phyloP scores from a whole-genome alignment of 306 rosid genomes.

The Psophocarpus tetragonolobus region DNA sequence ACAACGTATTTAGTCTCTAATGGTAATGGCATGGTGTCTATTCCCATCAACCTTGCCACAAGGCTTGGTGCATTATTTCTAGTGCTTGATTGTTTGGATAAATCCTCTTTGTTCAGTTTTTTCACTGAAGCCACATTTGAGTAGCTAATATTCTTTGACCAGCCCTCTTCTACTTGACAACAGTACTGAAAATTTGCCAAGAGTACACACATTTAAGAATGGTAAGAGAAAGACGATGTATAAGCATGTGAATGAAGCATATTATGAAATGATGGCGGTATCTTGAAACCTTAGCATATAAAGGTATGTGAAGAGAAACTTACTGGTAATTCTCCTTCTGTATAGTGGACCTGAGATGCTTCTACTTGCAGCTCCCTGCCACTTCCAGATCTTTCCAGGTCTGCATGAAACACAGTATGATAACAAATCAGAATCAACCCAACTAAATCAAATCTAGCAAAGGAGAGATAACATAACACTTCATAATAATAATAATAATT shows the following conservation, averaged over 20 bases:
- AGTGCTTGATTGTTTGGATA: conserved; percentile 49
- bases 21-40: conserved; percentile 63
- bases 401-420: conserved; percentile 43
- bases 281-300: conserved; percentile 3
- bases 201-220: conserved; percentile 12
- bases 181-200: conserved; percentile 41
- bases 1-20: conserved; percentile 43
- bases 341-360: conserved; percentile 45
- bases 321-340: conserved; percentile 53
- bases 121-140: conserved; percentile 63
- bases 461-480: neutral
- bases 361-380: conserved; percentile 64
- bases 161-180: conserved; percentile 46
- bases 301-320: conserved; percentile 31
- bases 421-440: conserved; percentile 2
- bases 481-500: neutral
- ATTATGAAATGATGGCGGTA: neutral
- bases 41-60: conserved; percentile 90
- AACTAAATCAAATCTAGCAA: neutral
- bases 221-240: conserved; percentile 9
- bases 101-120: conserved; percentile 64
- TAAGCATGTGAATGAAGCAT: neutral
- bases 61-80: conserved; percentile 63
- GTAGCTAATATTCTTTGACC: conserved; percentile 44
- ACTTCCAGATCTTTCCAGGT: conserved; percentile 58